Evolutionary conservation across 352 stramenopile genomes (phyloP).

Genomic region (Pythium grandisporangium): DNA sequence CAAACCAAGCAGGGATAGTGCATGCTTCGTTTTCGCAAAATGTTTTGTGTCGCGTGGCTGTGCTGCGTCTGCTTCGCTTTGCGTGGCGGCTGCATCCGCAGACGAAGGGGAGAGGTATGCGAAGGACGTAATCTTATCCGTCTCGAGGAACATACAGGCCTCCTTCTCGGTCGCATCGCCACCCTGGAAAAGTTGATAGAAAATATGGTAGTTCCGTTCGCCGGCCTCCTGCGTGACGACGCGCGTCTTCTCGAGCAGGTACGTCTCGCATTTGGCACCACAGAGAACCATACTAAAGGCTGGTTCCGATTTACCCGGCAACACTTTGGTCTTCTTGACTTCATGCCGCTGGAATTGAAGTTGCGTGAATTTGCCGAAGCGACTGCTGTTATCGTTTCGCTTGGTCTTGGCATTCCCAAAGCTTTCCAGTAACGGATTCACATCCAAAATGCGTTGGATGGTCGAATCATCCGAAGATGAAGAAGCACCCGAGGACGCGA

Average conservation of each 20-base stretch:
- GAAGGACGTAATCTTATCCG: constrained; percentile 16
- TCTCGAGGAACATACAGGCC: constrained; percentile 25
- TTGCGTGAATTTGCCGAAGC: constrained; percentile 97
- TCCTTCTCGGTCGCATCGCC: constrained; percentile 27
- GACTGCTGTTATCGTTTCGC: constrained; percentile 94
- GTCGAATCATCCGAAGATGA: constrained; percentile 54
- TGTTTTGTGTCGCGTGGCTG: constrained; percentile 35
- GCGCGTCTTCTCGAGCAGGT: constrained; percentile 95
- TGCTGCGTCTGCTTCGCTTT: too few species aligned
- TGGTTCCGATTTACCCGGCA: too few species aligned
- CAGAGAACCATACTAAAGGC: constrained; percentile 43
- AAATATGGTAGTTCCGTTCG: constrained; percentile 96
- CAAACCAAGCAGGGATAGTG: constrained; percentile 53
- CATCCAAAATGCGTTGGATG: constrained; percentile 90
- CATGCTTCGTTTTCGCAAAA: constrained; percentile 55
- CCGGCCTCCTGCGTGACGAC: constrained; percentile 86
- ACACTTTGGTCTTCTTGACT: too few species aligned
- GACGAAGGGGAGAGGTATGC: too few species aligned
- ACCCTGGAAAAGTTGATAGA: constrained; percentile 86
- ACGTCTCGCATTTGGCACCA: constrained; percentile 92
- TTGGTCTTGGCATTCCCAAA: constrained; percentile 98
- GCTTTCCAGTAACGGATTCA: constrained; percentile 96
- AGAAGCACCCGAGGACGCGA: constrained; percentile 1
- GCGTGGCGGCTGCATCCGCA: constrained; percentile 22
- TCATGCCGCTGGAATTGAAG: constrained; percentile 82